Evolutionary conservation across 305 asterid genomes (phyloP).

Genomic region (Caryopteris hybrid): DNA sequence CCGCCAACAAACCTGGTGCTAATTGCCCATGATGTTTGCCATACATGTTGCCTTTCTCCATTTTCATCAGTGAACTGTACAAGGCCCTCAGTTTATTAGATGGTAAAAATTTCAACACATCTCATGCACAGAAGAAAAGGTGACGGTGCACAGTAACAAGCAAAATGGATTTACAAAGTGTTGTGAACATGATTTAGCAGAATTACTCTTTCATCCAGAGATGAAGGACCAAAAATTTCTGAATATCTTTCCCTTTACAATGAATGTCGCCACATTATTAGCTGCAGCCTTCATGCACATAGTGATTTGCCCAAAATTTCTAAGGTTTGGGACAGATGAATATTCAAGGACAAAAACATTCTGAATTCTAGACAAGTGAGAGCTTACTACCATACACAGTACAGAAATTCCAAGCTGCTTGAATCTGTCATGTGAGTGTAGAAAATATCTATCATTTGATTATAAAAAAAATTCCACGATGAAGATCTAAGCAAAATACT

Average conservation of each 20-base stretch:
- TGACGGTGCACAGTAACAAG: not conserved
- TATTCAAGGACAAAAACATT: slow-evolving; percentile 1
- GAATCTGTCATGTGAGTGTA: not conserved
- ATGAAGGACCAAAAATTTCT: not conserved
- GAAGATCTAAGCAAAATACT: not conserved
- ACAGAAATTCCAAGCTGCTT: slow-evolving; percentile 1
- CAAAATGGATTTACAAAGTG: not conserved
- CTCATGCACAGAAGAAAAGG: slow-evolving; percentile 2
- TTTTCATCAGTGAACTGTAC: slow-evolving; percentile 89
- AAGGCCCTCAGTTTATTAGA: slow-evolving; percentile 10
- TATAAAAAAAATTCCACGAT: not conserved
- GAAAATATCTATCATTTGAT: not conserved
- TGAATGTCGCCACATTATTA: slow-evolving; percentile 1
- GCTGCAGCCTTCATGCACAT: slow-evolving; percentile 5
- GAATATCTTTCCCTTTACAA: not conserved
- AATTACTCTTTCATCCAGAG: not conserved
- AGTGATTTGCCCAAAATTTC: not conserved
- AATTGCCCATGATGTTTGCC: slow-evolving; percentile 99
- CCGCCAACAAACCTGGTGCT: slow-evolving; percentile 98
- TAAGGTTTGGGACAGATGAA: not conserved
- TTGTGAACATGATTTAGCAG: not conserved
- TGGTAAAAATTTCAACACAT: slow-evolving; percentile 1
- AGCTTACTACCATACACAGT: not conserved
- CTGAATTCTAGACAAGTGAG: slow-evolving; percentile 3
- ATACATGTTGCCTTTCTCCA: slow-evolving; percentile 85